A percentile compares a stretch with the other conserved stretches of the same genome.
These are phyloP conservation scores for Rhizoclosmatium sp. DNA, from an alignment of 192 early-diverging fungal genomes.

Conservation along the genomic window DNA sequence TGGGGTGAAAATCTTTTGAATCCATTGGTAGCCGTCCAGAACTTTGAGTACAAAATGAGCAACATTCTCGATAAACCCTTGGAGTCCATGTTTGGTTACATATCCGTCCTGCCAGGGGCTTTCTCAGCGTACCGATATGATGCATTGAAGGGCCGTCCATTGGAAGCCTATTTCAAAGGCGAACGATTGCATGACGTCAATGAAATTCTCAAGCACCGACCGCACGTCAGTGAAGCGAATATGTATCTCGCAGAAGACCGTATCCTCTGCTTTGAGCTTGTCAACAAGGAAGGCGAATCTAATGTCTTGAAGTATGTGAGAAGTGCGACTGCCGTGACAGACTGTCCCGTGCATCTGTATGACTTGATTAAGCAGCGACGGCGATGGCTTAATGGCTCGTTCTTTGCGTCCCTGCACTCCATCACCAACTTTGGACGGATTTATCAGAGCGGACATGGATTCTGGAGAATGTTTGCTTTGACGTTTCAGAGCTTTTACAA, in stretches of 20 bases:
- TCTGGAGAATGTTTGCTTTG: conserved; percentile 60
- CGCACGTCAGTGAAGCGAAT: conserved; percentile 76
- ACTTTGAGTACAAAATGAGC: conserved; percentile 95
- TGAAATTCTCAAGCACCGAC: conserved; percentile 15
- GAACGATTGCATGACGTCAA: conserved; percentile 58
- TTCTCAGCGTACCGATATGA: conserved; percentile 80
- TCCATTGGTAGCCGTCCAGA: conserved; percentile 79
- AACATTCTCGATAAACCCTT: conserved; percentile 84
- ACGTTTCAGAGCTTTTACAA: conserved; percentile 73
- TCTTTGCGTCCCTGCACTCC: conserved; percentile 78
- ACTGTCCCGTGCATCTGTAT: conserved; percentile 72
- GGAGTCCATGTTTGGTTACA: conserved; percentile 80
- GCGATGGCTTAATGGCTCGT: conserved; percentile 83
- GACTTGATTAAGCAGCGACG: conserved; percentile 83
- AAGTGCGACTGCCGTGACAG: conserved; percentile 71
- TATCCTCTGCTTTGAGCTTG: conserved; percentile 85
- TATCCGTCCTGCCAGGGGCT: conserved; percentile 85
- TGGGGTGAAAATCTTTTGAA: conserved; percentile 71
- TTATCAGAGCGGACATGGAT: conserved; percentile 58
- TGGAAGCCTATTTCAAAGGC: conserved; percentile 75
- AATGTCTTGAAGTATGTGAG: conserved; percentile 77
- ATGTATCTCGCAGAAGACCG: conserved; percentile 78
- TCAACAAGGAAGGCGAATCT: conserved; percentile 64
- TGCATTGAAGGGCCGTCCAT: conserved; percentile 67
- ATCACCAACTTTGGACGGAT: conserved; percentile 66